These are phyloP conservation scores for Myotisia sp. DNA, from an alignment of 2,329 filamentous ascomycete genomes.

Conservation along the genomic window DNA sequence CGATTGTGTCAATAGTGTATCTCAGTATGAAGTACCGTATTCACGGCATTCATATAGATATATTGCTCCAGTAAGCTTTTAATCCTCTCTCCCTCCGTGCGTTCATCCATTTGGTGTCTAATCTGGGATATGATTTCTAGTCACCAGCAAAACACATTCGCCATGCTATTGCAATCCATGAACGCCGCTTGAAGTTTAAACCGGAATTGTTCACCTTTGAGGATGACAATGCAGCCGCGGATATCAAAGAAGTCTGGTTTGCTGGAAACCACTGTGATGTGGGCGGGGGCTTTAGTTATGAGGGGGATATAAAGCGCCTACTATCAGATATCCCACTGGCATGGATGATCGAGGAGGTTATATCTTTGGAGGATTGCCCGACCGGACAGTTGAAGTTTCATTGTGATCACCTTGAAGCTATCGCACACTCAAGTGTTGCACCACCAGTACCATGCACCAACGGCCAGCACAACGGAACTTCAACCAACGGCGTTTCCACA, in stretches of 20 bases:
- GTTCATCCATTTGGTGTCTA: neutral
- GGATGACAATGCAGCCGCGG: slow-evolving; percentile 19
- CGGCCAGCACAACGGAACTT: slow-evolving; percentile 1
- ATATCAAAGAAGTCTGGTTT: slow-evolving; percentile 43
- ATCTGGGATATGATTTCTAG: slow-evolving; percentile 9
- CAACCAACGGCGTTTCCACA: neutral
- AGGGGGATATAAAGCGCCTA: slow-evolving; percentile 16
- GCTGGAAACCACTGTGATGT: slow-evolving; percentile 41
- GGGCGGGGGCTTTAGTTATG: slow-evolving; percentile 39
- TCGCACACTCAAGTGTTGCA: no score
- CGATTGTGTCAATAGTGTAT: slow-evolving; percentile 41
- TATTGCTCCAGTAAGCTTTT: slow-evolving; percentile 23
- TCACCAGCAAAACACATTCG: slow-evolving; percentile 35
- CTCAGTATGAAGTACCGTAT: slow-evolving; percentile 21
- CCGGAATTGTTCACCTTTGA: slow-evolving; percentile 30
- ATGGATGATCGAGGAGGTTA: slow-evolving; percentile 41
- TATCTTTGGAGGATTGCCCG: slow-evolving; percentile 13
- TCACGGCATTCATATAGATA: slow-evolving; percentile 26
- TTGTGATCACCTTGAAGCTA: slow-evolving; percentile 9
- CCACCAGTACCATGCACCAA: slow-evolving; percentile 7
- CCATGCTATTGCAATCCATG: slow-evolving; percentile 41
- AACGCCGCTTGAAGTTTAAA: slow-evolving; percentile 43
- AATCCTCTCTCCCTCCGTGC: slow-evolving; percentile 5
- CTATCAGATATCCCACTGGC: slow-evolving; percentile 38
- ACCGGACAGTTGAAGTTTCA: slow-evolving; percentile 16